Evolutionary conservation across 352 stramenopile species (phyloP).

Genomic region (Phytopythium litorale): DNA sequence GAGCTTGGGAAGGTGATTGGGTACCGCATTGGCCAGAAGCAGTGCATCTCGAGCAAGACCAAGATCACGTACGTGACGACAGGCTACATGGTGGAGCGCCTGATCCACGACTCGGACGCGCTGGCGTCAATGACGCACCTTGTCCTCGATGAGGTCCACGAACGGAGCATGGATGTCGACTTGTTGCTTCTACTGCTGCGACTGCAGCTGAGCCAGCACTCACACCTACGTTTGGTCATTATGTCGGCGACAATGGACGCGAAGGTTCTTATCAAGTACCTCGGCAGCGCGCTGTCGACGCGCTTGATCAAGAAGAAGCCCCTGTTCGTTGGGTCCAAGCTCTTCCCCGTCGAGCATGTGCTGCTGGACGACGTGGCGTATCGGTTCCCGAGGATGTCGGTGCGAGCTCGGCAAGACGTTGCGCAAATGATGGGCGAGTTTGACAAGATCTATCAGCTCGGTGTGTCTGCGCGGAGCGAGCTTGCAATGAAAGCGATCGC

Average conservation of each 20-base stretch:
- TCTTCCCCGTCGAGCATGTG: constrained; percentile 67
- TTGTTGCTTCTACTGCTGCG: constrained; percentile 92
- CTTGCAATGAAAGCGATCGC: constrained; percentile 44
- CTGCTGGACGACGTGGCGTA: constrained; percentile 46
- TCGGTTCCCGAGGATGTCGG: constrained; percentile 39
- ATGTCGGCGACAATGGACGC: constrained; percentile 97
- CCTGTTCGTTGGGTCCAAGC: constrained; percentile 80
- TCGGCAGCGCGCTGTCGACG: constrained; percentile 52
- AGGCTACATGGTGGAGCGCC: constrained; percentile 94
- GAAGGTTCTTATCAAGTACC: constrained; percentile 88
- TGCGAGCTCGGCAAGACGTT: constrained; percentile 37
- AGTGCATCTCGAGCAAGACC: constrained; percentile 87
- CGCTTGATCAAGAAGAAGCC: constrained; percentile 51
- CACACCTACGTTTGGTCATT: constrained; percentile 89
- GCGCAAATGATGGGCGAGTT: constrained; percentile 39
- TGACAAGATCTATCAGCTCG: constrained; percentile 19
- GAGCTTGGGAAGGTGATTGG: constrained; percentile 65
- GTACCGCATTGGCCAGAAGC: constrained; percentile 88
- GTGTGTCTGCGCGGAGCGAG: constrained; percentile 40
- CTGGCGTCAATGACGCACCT: constrained; percentile 92
- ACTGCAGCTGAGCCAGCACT: constrained; percentile 53
- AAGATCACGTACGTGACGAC: constrained; percentile 96
- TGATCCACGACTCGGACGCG: constrained; percentile 91
- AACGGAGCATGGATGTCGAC: constrained; percentile 95
- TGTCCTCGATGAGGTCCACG: constrained; percentile 96